Evolutionary conservation across 2,329 filamentous ascomycete genomes (phyloP).

Genomic region (Aspergillaceae sp.): DNA sequence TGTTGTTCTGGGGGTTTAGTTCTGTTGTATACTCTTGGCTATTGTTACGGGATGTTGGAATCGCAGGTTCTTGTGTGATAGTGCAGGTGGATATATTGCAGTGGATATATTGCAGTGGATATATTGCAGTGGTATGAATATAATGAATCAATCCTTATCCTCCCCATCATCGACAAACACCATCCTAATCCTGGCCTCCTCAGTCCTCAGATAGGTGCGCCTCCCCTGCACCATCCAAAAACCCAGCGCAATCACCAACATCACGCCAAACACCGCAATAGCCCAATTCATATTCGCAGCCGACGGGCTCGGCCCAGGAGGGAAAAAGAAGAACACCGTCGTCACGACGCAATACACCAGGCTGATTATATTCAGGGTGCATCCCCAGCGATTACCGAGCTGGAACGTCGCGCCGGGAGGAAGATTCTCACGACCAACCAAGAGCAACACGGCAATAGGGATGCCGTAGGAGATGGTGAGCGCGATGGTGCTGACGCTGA

Average conservation of each 20-base stretch:
- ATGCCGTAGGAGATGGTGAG: slow-evolving; percentile 46
- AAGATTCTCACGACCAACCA: slow-evolving; percentile 45
- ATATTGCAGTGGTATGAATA: too few species aligned
- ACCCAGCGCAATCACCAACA: slow-evolving; percentile 42
- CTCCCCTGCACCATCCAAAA: slow-evolving; percentile 46
- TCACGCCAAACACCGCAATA: slow-evolving; percentile 49
- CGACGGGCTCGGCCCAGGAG: slow-evolving; percentile 36
- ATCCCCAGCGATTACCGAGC: slow-evolving; percentile 36
- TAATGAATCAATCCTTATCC: too few species aligned
- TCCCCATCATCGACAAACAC: too few species aligned
- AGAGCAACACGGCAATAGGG: slow-evolving; percentile 43
- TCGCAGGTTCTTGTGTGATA: too few species aligned
- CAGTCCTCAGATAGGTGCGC: slow-evolving; percentile 27
- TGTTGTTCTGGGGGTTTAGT: too few species aligned
- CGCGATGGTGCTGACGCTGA: slow-evolving; percentile 50
- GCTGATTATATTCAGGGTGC: slow-evolving; percentile 40
- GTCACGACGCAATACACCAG: slow-evolving; percentile 46
- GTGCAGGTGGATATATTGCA: too few species aligned
- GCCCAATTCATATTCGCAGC: slow-evolving; percentile 49
- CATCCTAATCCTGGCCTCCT: slow-evolving; percentile 13
- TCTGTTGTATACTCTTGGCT: too few species aligned
- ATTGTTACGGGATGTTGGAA: too few species aligned
- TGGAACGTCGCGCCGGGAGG: slow-evolving; percentile 37
- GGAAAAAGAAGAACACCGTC: slow-evolving; percentile 51
- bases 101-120: too few species aligned